Evolutionary conservation across 2,329 filamentous ascomycete genomes (phyloP).

Genomic region (Botrytis porri): DNA sequence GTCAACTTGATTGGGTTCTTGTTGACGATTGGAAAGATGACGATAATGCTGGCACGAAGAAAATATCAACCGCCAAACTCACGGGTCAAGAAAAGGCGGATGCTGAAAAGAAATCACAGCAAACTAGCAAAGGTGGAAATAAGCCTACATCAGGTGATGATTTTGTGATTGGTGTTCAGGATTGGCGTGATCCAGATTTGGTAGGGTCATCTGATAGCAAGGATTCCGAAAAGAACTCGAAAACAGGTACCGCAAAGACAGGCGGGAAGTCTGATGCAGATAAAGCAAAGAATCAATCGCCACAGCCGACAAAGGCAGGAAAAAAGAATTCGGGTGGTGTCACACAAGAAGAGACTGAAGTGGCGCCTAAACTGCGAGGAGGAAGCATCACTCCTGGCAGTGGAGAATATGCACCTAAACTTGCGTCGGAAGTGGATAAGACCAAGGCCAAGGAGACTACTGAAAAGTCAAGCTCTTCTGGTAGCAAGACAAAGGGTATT

Average conservation of each 20-base stretch:
- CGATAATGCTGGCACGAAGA: constrained; percentile 40
- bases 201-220: constrained; percentile 42
- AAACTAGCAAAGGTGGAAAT: constrained; percentile 23
- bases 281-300: constrained; percentile 24
- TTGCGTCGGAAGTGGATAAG: constrained; percentile 28
- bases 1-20: constrained; percentile 70
- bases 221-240: constrained; percentile 37
- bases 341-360: constrained; percentile 36
- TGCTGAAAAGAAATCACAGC: constrained; percentile 33
- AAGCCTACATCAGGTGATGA: constrained; percentile 49
- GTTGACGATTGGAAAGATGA: constrained; percentile 64
- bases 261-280: constrained; percentile 34
- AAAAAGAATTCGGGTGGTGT: constrained; percentile 34
- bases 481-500: constrained; percentile 40
- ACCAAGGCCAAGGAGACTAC: constrained; percentile 27
- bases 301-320: constrained; percentile 26
- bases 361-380: constrained; percentile 48
- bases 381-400: constrained; percentile 70
- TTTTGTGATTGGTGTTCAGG: constrained; percentile 80
- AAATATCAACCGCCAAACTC: constrained; percentile 44
- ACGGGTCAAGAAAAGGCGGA: constrained; percentile 36
- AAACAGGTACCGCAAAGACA: constrained; percentile 27
- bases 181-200: constrained; percentile 79
- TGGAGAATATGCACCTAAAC: constrained; percentile 57
- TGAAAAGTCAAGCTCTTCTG: constrained; percentile 22